Conservation (phyloP, 2,329 filamentous ascomycete genomes). For the Trichoderma sp. region DNA sequence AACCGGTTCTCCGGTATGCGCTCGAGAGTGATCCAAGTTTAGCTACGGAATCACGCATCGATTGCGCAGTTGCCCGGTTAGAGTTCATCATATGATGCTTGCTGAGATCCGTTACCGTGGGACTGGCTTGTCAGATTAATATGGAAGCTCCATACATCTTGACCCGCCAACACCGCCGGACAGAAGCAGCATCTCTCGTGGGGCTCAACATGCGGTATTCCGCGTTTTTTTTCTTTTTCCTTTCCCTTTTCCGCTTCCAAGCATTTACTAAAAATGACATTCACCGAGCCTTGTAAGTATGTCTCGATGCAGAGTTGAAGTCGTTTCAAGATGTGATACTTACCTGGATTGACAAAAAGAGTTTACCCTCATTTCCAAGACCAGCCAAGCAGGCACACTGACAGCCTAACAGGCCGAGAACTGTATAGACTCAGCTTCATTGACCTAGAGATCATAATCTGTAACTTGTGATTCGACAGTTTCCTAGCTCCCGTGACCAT, state of each 20-base stretch:
- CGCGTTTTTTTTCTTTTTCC: neutral
- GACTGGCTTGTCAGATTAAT: neutral
- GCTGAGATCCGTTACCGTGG: neutral
- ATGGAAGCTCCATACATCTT: neutral
- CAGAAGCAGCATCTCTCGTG: neutral
- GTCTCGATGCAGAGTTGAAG: neutral
- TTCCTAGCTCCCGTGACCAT: slow-evolving; percentile 4
- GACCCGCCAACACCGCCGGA: neutral
- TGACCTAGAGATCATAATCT: neutral
- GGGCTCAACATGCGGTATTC: neutral
- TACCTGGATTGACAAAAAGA: neutral
- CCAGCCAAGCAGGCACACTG: neutral
- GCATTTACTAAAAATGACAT: neutral
- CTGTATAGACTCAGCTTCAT: neutral
- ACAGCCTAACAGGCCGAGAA: neutral
- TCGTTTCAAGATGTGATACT: neutral
- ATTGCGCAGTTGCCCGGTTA: slow-evolving; percentile 5
- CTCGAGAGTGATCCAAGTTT: neutral
- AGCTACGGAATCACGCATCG: slow-evolving; percentile 8
- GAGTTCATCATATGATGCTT: neutral
- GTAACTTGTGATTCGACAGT: neutral
- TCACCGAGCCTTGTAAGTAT: neutral
- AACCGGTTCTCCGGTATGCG: neutral
- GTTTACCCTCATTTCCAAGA: neutral
- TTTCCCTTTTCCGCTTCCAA: neutral